phyloP scores from a whole-genome alignment of 768 basidiomycete species.

The Russula olivacea region DNA sequence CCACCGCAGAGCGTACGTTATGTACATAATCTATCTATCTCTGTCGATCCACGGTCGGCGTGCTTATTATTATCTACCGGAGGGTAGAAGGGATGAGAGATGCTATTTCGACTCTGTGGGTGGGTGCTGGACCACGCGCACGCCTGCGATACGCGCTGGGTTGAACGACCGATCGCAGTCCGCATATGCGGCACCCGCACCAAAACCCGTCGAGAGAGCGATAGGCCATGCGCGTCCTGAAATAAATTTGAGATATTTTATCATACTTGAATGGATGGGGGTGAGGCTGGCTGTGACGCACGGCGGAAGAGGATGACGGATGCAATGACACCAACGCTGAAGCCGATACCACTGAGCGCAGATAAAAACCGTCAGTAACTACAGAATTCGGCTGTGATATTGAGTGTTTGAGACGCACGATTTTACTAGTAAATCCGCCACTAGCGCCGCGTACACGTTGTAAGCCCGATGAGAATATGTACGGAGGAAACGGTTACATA shows the following conservation, averaged over 20 bases:
- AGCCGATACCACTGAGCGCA: conserved; percentile 68
- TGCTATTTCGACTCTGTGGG: conserved; percentile 20
- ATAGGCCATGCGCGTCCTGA: conserved; percentile 91
- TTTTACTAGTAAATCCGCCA: conserved; percentile 83
- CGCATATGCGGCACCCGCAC: conserved; percentile 79
- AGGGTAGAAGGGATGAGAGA: neutral
- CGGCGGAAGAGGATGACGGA: conserved; percentile 90
- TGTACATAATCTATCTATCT: conserved; percentile 10
- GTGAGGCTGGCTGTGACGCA: conserved; percentile 40
- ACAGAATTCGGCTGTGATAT: neutral
- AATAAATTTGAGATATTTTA: conserved; percentile 5
- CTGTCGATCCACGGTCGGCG: neutral
- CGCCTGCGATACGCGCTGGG: conserved; percentile 81
- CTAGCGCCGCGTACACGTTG: conserved; percentile 30
- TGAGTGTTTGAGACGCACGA: conserved; percentile 46
- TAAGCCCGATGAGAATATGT: neutral
- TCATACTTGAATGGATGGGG: conserved; percentile 1
- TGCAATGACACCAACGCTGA: conserved; percentile 81
- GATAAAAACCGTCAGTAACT: conserved; percentile 16
- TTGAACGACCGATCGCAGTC: conserved; percentile 95
- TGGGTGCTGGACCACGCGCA: conserved; percentile 52
- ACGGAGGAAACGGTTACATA: conserved; percentile 1
- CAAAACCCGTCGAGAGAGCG: conserved; percentile 80
- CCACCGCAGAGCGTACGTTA: neutral
- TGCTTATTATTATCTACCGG: conserved; percentile 2